Percentiles rank a stretch among this genome's conserved stretches.
Evolutionary conservation across 163 green algal genomes (phyloP).

Genomic region (Chlamydomonas reinhardtii): DNA sequence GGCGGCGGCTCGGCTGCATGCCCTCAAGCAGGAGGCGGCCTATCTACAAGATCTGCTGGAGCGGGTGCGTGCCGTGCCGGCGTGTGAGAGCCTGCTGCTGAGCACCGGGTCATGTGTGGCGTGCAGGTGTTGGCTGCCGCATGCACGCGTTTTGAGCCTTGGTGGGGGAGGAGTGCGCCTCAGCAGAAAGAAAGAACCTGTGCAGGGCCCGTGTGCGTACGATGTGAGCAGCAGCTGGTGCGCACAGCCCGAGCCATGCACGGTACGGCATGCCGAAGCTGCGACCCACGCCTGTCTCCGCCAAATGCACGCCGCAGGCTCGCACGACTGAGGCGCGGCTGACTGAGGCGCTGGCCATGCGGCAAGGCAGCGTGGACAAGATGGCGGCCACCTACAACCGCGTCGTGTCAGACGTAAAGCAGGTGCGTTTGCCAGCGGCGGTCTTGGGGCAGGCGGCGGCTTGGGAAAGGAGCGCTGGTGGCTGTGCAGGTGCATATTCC

Average conservation of each 20-base stretch:
- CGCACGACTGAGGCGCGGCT: conserved; percentile 19
- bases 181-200: too few relatives aligned
- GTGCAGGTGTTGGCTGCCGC: not conserved
- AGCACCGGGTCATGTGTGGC: not conserved
- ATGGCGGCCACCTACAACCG: conserved; percentile 1
- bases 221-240: too few relatives aligned
- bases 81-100: not conserved
- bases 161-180: too few relatives aligned
- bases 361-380: conserved; percentile 8
- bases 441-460: not conserved
- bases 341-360: conserved; percentile 4
- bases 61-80: conserved; percentile 11
- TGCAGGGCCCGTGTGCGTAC: too few relatives aligned
- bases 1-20: conserved; percentile 14
- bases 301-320: not conserved
- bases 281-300: not conserved
- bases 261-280: not conserved
- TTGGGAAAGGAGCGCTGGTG: not conserved
- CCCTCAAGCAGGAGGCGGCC: conserved; percentile 34
- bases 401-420: conserved; percentile 35
- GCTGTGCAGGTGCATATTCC: too few relatives aligned
- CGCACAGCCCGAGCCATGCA: not conserved
- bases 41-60: conserved; percentile 48
- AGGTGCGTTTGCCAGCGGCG: not conserved
- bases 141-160: too few relatives aligned